Conservation (phyloP, 495 filamentous ascomycete species). For the Hypoxylon cercidicola region DNA sequence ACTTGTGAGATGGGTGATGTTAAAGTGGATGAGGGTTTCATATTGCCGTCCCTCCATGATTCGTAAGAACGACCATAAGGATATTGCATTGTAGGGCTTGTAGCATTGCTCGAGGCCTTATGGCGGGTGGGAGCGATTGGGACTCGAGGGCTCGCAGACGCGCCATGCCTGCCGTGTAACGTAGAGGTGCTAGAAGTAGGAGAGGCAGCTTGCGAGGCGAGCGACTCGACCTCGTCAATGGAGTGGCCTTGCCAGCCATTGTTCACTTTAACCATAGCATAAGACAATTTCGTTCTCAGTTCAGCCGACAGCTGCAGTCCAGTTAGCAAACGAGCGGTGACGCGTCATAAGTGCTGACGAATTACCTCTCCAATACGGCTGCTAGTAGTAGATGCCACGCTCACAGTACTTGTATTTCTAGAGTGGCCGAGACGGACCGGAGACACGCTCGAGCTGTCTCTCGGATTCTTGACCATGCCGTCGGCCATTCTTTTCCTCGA, state of each 20-base stretch:
- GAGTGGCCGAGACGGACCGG: conserved; percentile 65
- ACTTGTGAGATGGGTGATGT: conserved; percentile 41
- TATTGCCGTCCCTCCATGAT: conserved; percentile 53
- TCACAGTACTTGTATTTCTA: conserved; percentile 72
- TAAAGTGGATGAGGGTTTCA: conserved; percentile 29
- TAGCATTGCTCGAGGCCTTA: conserved; percentile 48
- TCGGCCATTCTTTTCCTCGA: conserved; percentile 72
- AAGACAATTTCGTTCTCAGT: conserved; percentile 81
- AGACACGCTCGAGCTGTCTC: conserved; percentile 51
- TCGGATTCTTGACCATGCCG: conserved; percentile 67
- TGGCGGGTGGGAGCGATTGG: conserved; percentile 44
- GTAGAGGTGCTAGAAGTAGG: conserved; percentile 66
- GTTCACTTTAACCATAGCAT: conserved; percentile 90
- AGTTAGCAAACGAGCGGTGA: conserved; percentile 34
- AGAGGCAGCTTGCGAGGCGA: conserved; percentile 69
- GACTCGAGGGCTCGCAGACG: conserved; percentile 59
- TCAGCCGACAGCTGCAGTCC: conserved; percentile 73
- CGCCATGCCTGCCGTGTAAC: conserved; percentile 58
- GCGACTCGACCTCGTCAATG: conserved; percentile 74
- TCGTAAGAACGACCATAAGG: conserved; percentile 51
- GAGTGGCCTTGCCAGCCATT: conserved; percentile 80
- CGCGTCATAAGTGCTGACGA: conserved; percentile 22
- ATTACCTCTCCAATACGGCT: conserved; percentile 81
- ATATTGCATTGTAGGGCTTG: conserved; percentile 44
- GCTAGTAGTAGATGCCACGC: conserved; percentile 62